Conservation (phyloP, 305 asterid genomes). For the Fraxinus paxiana region DNA sequence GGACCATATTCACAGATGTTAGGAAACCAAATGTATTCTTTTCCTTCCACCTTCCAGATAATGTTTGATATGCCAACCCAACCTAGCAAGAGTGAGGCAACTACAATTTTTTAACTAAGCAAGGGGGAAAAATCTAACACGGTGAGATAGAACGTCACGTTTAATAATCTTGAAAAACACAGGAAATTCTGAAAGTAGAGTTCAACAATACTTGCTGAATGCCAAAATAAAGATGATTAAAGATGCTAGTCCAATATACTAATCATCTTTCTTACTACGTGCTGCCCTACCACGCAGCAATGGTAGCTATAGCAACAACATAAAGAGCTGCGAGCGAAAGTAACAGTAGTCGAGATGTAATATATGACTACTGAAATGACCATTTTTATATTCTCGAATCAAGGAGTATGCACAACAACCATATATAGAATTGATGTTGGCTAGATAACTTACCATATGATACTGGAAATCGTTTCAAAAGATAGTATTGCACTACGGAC, state of each 20-base stretch:
- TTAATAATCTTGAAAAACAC: background rate
- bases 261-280: conserved; percentile 51
- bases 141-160: background rate
- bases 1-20: conserved; percentile 36
- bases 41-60: conserved; percentile 33
- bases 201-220: conserved; percentile 37
- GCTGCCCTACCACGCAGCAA: conserved; percentile 65
- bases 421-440: background rate
- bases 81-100: conserved; percentile 34
- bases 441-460: conserved; percentile 41
- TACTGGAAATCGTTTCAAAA: conserved; percentile 57
- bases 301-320: conserved; percentile 51
- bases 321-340: conserved; percentile 49
- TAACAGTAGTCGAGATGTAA: background rate
- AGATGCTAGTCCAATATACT: conserved; percentile 55
- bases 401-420: background rate
- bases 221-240: conserved; percentile 62
- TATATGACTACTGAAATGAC: background rate
- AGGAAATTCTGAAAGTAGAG: background rate
- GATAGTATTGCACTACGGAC: conserved; percentile 33
- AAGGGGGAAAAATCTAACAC: background rate
- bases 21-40: conserved; percentile 47
- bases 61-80: conserved; percentile 54
- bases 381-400: background rate
- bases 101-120: background rate